Percentiles rank a stretch among this genome's conserved stretches.
Conservation (phyloP, 1,284 basidiomycete genomes). For the Cutaneotrichosporon sp. region DNA sequence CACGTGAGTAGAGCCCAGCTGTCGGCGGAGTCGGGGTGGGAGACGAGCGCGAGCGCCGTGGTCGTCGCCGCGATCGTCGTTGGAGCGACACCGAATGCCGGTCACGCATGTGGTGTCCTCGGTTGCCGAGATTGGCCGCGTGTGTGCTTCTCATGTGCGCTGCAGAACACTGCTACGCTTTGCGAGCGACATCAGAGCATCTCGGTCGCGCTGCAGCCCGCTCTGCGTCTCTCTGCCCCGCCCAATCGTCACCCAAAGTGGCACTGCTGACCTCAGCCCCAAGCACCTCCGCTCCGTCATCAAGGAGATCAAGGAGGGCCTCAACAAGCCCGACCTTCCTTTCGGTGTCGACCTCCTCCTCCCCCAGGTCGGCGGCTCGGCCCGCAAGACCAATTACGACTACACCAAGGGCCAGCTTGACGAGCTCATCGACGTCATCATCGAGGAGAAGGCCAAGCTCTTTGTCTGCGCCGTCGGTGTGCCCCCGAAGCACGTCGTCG, state of each 20-base stretch:
- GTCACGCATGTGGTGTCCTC: too few relatives aligned
- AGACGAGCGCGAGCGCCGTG: too few relatives aligned
- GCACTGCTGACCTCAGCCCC: constrained; percentile 36
- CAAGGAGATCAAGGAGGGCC: constrained; percentile 66
- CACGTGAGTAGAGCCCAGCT: constrained; percentile 58
- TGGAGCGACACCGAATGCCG: too few relatives aligned
- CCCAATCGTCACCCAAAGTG: neutral
- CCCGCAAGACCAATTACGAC: constrained; percentile 73
- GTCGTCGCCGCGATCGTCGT: too few relatives aligned
- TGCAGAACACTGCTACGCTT: too few relatives aligned
- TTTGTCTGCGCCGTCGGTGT: constrained; percentile 82
- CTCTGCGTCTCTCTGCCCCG: neutral
- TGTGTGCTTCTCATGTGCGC: too few relatives aligned
- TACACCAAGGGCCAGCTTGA: constrained; percentile 67
- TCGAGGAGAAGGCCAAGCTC: constrained; percentile 76
- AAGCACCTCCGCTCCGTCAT: constrained; percentile 61
- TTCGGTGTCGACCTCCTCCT: constrained; percentile 86
- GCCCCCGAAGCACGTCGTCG: constrained; percentile 73
- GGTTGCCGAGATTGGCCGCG: too few relatives aligned
- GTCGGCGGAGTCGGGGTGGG: too few relatives aligned
- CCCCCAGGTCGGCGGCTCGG: constrained; percentile 75
- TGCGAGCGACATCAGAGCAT: too few relatives aligned
- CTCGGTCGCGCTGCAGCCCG: too few relatives aligned
- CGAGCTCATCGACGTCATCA: constrained; percentile 80
- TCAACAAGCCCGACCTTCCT: constrained; percentile 56